Evolutionary conservation across 2,329 filamentous ascomycete species (phyloP).

Genomic region (Trichophyton benhamiae): DNA sequence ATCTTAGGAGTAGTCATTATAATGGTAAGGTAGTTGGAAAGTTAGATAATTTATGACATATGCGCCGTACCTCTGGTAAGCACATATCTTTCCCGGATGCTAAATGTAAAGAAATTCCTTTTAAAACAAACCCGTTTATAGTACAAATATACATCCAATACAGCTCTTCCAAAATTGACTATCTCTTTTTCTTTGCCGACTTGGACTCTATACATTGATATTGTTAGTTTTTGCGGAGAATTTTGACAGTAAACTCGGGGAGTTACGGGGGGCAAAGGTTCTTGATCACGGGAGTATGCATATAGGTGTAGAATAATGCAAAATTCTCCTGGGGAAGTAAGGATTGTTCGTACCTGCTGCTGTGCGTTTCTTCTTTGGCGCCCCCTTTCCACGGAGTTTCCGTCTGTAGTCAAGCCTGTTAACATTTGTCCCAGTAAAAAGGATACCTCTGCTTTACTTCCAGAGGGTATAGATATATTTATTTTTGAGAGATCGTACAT

Average conservation of each 20-base stretch:
- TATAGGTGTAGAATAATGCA: background rate
- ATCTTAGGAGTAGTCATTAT: background rate
- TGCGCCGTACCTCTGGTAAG: no score
- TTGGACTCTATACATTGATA: constrained; percentile 9
- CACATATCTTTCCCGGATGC: background rate
- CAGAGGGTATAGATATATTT: background rate
- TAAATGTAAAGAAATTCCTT: background rate
- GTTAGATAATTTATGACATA: background rate
- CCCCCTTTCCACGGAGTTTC: constrained; percentile 66
- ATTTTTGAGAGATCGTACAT: constrained; percentile 37
- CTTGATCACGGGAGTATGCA: background rate
- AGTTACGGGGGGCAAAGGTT: background rate
- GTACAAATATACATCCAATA: constrained; percentile 1
- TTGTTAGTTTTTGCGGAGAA: background rate
- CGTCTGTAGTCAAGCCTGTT: constrained; percentile 34
- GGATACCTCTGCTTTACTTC: background rate
- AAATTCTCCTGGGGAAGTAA: background rate
- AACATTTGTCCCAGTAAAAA: background rate
- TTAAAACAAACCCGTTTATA: constrained; percentile 2
- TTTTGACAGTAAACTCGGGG: background rate
- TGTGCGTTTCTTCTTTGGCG: constrained; percentile 72
- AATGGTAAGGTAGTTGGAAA: background rate
- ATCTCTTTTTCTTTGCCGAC: constrained; percentile 12
- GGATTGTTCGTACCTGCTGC: constrained; percentile 19
- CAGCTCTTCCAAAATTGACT: background rate